Conservation (phyloP, 805 yeast genomes). For the Citeromyces nyonsensis region DNA sequence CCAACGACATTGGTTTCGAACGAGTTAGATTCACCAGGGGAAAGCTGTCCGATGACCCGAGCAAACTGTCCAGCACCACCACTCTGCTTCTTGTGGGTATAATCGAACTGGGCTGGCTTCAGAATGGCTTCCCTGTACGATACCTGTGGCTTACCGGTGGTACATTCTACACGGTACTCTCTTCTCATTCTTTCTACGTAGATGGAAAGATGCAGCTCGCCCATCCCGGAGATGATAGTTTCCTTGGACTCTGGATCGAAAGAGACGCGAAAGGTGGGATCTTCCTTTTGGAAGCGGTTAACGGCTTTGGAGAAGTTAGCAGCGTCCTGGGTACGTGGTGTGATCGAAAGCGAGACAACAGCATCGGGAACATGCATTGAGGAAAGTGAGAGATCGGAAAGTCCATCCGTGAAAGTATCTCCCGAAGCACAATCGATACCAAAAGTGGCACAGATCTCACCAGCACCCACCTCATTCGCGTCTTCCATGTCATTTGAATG, state of each 20-base stretch:
- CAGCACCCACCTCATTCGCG: conserved; percentile 87
- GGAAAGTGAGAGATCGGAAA: conserved; percentile 73
- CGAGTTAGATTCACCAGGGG: conserved; percentile 23
- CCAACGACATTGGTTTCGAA: conserved; percentile 88
- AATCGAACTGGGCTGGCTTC: conserved; percentile 64
- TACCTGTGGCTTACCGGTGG: conserved; percentile 95
- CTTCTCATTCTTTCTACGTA: conserved; percentile 97
- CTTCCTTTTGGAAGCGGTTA: conserved; percentile 96
- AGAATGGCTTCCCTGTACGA: conserved; percentile 92
- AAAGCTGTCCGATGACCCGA: conserved; percentile 76
- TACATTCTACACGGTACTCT: conserved; percentile 91
- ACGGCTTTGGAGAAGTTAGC: conserved; percentile 92
- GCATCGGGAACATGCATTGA: conserved; percentile 99
- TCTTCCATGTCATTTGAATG: conserved; percentile 99
- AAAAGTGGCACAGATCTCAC: conserved; percentile 98
- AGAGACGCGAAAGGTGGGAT: conserved; percentile 92
- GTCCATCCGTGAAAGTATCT: conserved; percentile 88
- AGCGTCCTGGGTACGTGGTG: conserved; percentile 77
- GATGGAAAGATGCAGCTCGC: conserved; percentile 92
- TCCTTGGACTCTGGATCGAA: conserved; percentile 87
- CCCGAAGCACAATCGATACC: conserved; percentile 99
- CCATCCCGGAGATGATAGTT: conserved; percentile 94
- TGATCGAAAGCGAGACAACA: conserved; percentile 82
- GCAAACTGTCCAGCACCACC: conserved; percentile 99
- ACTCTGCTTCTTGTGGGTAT: conserved; percentile 92